Evolutionary conservation across 2,329 filamentous ascomycete genomes (phyloP).

Genomic region (Hypoxylon sp.): DNA sequence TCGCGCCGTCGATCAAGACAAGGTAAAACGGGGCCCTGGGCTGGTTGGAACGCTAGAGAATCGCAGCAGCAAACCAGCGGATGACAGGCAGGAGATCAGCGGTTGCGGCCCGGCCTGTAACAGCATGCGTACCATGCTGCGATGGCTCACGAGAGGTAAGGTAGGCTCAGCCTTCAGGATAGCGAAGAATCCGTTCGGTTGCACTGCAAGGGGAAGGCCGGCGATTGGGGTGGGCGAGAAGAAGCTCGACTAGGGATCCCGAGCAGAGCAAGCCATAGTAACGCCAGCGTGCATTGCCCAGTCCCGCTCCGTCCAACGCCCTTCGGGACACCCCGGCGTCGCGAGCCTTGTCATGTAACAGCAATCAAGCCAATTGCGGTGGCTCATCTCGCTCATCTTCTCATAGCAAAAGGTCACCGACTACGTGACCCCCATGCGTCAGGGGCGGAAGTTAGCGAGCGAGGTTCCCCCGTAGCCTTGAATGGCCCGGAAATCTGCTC

Average conservation of each 20-base stretch:
- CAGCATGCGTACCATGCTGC: slow-evolving; percentile 3
- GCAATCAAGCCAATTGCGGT: slow-evolving; percentile 17
- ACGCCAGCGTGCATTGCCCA: slow-evolving; percentile 19
- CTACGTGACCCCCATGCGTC: slow-evolving; percentile 26
- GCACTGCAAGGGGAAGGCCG: slow-evolving; percentile 29
- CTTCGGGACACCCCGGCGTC: slow-evolving; percentile 20
- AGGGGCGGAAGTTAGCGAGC: slow-evolving; percentile 40
- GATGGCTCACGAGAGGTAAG: slow-evolving; percentile 19
- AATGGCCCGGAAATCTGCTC: slow-evolving; percentile 26
- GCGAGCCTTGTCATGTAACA: slow-evolving; percentile 28
- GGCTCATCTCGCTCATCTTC: slow-evolving; percentile 8
- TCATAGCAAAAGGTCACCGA: slow-evolving; percentile 15
- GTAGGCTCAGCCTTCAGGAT: slow-evolving; percentile 17
- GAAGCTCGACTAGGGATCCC: slow-evolving; percentile 31
- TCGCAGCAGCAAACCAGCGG: slow-evolving; percentile 34
- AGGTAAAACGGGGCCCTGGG: slow-evolving; percentile 37
- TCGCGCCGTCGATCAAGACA: slow-evolving; percentile 38
- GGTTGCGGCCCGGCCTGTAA: slow-evolving; percentile 25
- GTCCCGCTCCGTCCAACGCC: slow-evolving; percentile 22
- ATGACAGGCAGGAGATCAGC: slow-evolving; percentile 38
- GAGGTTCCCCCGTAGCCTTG: slow-evolving; percentile 14
- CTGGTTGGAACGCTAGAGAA: slow-evolving; percentile 28
- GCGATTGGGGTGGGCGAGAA: slow-evolving; percentile 21
- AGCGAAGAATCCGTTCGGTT: slow-evolving; percentile 5
- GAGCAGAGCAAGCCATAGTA: no score